phyloP scores from a whole-genome alignment of 2,329 filamentous ascomycete genomes.

The Nakataea oryzae region DNA sequence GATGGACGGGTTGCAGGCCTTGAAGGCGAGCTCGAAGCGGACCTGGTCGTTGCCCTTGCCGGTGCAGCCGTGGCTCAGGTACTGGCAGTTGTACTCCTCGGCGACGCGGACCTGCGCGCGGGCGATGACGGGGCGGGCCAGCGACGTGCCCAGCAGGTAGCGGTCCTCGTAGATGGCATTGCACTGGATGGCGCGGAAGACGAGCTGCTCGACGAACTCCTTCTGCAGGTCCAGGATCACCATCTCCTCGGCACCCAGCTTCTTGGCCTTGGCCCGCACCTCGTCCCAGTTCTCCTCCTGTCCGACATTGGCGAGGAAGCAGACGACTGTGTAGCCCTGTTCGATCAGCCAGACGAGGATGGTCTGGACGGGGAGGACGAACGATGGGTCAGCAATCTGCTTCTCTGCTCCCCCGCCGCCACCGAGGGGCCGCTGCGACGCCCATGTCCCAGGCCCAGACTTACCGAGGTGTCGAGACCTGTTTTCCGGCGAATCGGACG shows the following conservation, averaged over 20 bases:
- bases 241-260: conserved; percentile 57
- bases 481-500: neutral
- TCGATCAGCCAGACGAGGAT: conserved; percentile 4
- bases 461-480: conserved; percentile 2
- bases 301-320: conserved; percentile 59
- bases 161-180: conserved; percentile 58
- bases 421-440: too few relatives aligned
- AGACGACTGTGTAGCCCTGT: conserved; percentile 38
- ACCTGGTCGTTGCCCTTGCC: conserved; percentile 45
- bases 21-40: conserved; percentile 44
- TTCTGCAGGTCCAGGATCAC: conserved; percentile 54
- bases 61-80: conserved; percentile 44
- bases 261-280: conserved; percentile 53
- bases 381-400: neutral
- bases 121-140: conserved; percentile 62
- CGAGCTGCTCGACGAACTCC: conserved; percentile 73
- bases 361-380: neutral
- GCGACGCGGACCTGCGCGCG: conserved; percentile 52
- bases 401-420: neutral
- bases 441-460: neutral
- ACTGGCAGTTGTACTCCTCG: conserved; percentile 46
- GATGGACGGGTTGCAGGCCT: conserved; percentile 44
- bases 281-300: conserved; percentile 67
- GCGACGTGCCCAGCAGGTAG: conserved; percentile 39
- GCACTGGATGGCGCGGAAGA: conserved; percentile 70